A percentile compares a stretch with the other conserved stretches of the same genome.
Evolutionary conservation across 331 rosid genomes (phyloP).

Genomic region (Malus hybrid): DNA sequence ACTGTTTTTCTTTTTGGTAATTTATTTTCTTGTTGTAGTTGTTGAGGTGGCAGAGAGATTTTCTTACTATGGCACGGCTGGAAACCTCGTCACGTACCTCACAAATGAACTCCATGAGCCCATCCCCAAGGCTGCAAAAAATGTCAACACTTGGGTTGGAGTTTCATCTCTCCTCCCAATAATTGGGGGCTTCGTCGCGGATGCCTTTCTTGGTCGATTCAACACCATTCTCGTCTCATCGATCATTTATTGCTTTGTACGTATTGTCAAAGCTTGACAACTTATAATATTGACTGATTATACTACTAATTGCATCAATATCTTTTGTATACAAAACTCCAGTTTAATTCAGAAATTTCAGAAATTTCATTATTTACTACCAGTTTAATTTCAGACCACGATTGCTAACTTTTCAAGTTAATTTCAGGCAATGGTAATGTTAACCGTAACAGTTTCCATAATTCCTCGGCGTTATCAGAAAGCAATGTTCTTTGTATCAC

Average conservation of each 20-base stretch:
- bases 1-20: neutral
- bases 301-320: no score
- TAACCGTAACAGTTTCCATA: slow-evolving; percentile 40
- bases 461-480: slow-evolving; percentile 10
- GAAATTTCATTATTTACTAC: no score
- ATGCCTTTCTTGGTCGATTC: slow-evolving; percentile 53
- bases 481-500: slow-evolving; percentile 32
- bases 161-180: slow-evolving; percentile 46
- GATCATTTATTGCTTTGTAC: slow-evolving; percentile 38
- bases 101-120: slow-evolving; percentile 39
- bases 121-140: slow-evolving; percentile 28
- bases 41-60: slow-evolving; percentile 64
- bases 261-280: no score
- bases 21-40: slow-evolving; percentile 17
- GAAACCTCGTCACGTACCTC: slow-evolving; percentile 44
- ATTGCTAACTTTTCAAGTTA: neutral
- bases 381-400: neutral
- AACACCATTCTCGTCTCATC: slow-evolving; percentile 46
- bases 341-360: no score
- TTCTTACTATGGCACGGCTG: slow-evolving; percentile 41
- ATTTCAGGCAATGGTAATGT: slow-evolving; percentile 41
- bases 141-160: slow-evolving; percentile 51
- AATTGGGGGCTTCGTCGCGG: slow-evolving; percentile 54
- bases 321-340: no score
- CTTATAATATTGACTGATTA: no score